Conservation (phyloP, 2,329 filamentous ascomycete species). For the Aspergillus ochraceoroseus region DNA sequence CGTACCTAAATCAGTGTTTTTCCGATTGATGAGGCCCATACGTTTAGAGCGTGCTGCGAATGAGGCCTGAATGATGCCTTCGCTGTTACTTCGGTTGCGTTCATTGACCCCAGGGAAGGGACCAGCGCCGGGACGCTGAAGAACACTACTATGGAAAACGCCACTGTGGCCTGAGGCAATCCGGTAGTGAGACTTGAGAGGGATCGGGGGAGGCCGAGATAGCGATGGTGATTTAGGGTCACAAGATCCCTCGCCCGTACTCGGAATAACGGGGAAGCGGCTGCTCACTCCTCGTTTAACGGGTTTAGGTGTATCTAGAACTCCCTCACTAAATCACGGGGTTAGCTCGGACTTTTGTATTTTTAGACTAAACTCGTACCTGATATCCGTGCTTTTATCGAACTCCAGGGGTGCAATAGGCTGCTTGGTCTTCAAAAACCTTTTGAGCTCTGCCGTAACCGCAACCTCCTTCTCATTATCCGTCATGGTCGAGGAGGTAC, state of each 20-base stretch:
- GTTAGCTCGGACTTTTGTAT: slow-evolving; percentile 13
- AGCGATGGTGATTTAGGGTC: slow-evolving; percentile 67
- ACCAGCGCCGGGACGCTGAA: slow-evolving; percentile 68
- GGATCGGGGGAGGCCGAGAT: slow-evolving; percentile 68
- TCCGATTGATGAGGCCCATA: slow-evolving; percentile 57
- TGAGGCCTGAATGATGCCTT: slow-evolving; percentile 52
- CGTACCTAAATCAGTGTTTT: slow-evolving; percentile 51
- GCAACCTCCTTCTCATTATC: slow-evolving; percentile 58
- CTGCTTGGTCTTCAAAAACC: slow-evolving; percentile 50
- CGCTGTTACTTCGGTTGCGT: slow-evolving; percentile 57
- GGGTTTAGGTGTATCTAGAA: slow-evolving; percentile 70
- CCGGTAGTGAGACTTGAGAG: slow-evolving; percentile 74
- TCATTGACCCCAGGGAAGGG: slow-evolving; percentile 62
- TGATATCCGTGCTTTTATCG: slow-evolving; percentile 46
- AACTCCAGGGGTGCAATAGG: slow-evolving; percentile 37
- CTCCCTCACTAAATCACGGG: slow-evolving; percentile 58
- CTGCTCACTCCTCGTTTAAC: slow-evolving; percentile 53
- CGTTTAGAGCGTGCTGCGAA: slow-evolving; percentile 50
- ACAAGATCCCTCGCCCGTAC: slow-evolving; percentile 54
- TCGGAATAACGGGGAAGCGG: slow-evolving; percentile 55
- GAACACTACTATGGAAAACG: slow-evolving; percentile 40
- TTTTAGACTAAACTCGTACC: slow-evolving; percentile 27
- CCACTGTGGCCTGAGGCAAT: slow-evolving; percentile 43
- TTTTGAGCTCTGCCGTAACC: slow-evolving; percentile 57
- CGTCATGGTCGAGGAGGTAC: slow-evolving; percentile 50